Percentiles rank a stretch among this genome's conserved stretches.
Evolutionary conservation across 768 basidiomycete species (phyloP).

Genomic region (Scleroderma bovista): DNA sequence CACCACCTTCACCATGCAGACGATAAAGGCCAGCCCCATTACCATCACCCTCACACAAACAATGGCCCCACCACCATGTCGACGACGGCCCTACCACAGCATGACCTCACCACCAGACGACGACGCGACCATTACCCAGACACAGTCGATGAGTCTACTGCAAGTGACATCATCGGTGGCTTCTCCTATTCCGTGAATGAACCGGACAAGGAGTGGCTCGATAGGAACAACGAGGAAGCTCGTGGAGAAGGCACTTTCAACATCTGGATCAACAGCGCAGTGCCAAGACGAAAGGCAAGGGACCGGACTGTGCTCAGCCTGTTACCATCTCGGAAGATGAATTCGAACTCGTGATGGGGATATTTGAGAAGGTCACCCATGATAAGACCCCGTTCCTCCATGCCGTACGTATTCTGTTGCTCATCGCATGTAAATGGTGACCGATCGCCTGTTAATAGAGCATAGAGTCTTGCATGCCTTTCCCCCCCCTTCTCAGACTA

Average conservation of each 20-base stretch:
- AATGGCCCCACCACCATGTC: no score
- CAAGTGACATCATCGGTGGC: constrained; percentile 59
- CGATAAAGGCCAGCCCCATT: no score
- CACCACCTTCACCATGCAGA: no score
- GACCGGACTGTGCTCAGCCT: constrained; percentile 57
- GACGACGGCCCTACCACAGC: no score
- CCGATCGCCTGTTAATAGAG: constrained; percentile 34
- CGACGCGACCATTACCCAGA: no score
- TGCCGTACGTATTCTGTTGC: constrained; percentile 54
- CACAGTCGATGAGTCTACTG: constrained; percentile 73
- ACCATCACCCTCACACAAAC: no score
- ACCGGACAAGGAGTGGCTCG: constrained; percentile 91
- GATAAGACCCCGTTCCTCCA: constrained; percentile 88
- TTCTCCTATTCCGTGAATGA: constrained; percentile 95
- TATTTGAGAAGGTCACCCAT: constrained; percentile 88
- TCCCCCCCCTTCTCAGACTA: constrained; percentile 69
- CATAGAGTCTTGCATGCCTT: constrained; percentile 62
- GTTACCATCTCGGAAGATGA: constrained; percentile 82
- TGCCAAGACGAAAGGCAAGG: constrained; percentile 81
- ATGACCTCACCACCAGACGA: no score
- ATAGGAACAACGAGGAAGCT: constrained; percentile 83
- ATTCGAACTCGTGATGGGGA: constrained; percentile 92
- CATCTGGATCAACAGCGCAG: constrained; percentile 49
- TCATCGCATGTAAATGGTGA: not conserved
- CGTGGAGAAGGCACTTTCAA: constrained; percentile 75